Evolutionary conservation across 2,329 filamentous ascomycete genomes (phyloP).

Genomic region (Microdochium trichocladiopsis): DNA sequence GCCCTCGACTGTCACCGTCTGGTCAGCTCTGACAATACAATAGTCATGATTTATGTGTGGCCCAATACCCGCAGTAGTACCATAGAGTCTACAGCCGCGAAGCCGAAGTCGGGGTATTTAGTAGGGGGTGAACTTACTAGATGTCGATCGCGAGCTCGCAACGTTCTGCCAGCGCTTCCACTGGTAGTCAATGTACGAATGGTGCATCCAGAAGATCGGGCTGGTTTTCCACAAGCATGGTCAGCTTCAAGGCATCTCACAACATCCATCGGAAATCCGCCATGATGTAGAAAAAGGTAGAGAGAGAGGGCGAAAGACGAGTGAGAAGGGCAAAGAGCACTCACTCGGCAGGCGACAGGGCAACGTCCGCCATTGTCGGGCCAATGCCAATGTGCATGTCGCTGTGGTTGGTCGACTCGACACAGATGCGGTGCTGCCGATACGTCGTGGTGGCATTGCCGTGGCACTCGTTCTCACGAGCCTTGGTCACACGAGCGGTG

Average conservation of each 20-base stretch:
- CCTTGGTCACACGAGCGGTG: conserved; percentile 1
- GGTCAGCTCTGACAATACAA: too few species aligned
- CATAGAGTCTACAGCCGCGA: too few species aligned
- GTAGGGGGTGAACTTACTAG: background rate
- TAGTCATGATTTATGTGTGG: background rate
- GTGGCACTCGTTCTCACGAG: conserved; percentile 6
- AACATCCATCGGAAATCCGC: too few species aligned
- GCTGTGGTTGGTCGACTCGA: conserved; percentile 17
- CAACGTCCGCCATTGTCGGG: conserved; percentile 21
- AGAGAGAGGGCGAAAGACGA: too few species aligned
- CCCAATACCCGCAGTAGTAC: too few species aligned
- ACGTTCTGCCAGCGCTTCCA: conserved; percentile 20
- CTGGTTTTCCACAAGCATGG: background rate
- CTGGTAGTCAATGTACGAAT: conserved; percentile 20
- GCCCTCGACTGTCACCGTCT: background rate
- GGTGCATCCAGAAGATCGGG: conserved; percentile 25
- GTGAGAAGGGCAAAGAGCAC: too few species aligned
- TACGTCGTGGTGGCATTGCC: conserved; percentile 1
- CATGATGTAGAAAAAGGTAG: too few species aligned
- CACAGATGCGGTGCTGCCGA: conserved; percentile 4
- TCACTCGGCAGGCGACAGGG: conserved; percentile 17
- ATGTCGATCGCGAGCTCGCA: conserved; percentile 11
- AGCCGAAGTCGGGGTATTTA: too few species aligned
- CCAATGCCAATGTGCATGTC: conserved; percentile 24
- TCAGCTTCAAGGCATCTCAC: too few species aligned